Base-by-base conservation (phyloP, 768 basidiomycete genomes). In the Termitomyces sp. region DNA sequence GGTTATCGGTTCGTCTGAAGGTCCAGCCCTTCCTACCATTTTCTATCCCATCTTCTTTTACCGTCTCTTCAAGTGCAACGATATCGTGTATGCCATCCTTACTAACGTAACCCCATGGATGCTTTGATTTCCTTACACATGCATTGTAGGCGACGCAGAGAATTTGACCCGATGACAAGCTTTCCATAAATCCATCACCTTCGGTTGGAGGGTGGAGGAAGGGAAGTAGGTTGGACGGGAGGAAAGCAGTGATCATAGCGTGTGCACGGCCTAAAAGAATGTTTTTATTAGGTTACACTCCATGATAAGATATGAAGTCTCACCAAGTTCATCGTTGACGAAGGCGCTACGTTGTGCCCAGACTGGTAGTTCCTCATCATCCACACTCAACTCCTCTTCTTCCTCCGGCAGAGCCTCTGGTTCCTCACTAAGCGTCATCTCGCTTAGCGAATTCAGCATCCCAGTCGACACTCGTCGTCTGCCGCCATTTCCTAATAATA, bases 51-150 rank as follows among this genome's bases (percentile, higher is more conserved):
- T 79, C 67, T 25, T 70, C 72, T 12, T 74, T 70, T 7, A 76
- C 77, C 0, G 80, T 79, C 57, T 74, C 76, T 69, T 92, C 90
- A 15, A 92, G 81, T 3, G 82, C 77, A 20, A 86, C 72, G 50
- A 96, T 86, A 67, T 93, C 91, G 67, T 96, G 94, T 17, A 96
- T 85, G 2, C 86, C 83, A 60, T 89, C 86, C 48, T 80, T 74
- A 62, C 82, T 89, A 60, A 96, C 88, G 72, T 88, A 96, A 0
- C 94, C 94, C 92, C 93, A 96, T 0, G 92, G 91, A 65, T 89
- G 85, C 51, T 84, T 85, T 8, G 92, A 94, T 61, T 85, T 83
- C 31, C 94, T 84, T 0, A 96, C 89, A 34, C 85, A 88, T 11
- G 82, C 73, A 71, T 96, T 96, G 75, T 94, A 94, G 0, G 91